These are phyloP conservation scores for Ogataea kodamae DNA, from an alignment of 805 yeast species.

Conservation along the genomic window DNA sequence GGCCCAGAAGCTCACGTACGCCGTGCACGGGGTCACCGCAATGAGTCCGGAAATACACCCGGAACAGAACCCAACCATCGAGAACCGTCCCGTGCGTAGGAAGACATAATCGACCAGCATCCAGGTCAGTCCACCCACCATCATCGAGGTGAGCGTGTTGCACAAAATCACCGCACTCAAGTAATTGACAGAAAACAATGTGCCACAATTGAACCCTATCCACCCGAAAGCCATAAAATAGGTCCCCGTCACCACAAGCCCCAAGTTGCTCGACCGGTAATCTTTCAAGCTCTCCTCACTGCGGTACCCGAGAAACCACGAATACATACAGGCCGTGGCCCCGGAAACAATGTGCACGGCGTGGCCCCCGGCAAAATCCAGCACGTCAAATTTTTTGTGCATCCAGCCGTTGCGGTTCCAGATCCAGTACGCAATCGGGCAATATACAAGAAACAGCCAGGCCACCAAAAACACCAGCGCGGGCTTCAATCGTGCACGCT, in stretches of 20 bases:
- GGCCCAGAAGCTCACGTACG: conserved; percentile 80
- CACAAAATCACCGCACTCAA: conserved; percentile 76
- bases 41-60: conserved; percentile 90
- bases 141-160: conserved; percentile 80
- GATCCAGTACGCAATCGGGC: conserved; percentile 87
- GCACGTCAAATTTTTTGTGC: conserved; percentile 63
- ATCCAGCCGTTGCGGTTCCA: conserved; percentile 94
- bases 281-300: conserved; percentile 60
- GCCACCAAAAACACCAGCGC: conserved; percentile 69
- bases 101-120: conserved; percentile 69
- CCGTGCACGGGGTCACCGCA: conserved; percentile 93
- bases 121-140: conserved; percentile 83
- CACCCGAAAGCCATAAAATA: conserved; percentile 81
- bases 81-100: conserved; percentile 62
- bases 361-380: conserved; percentile 95
- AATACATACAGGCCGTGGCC: conserved; percentile 78
- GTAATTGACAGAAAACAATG: conserved; percentile 71
- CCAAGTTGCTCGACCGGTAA: conserved; percentile 84
- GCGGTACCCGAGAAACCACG: conserved; percentile 71
- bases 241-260: conserved; percentile 82
- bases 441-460: conserved; percentile 86
- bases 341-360: conserved; percentile 88
- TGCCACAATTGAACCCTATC: conserved; percentile 88
- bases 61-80: conserved; percentile 88
- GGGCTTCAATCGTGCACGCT: conserved; percentile 81